Conservation (phyloP, 2,329 filamentous ascomycete species). For the Pseudogymnoascus sp. region DNA sequence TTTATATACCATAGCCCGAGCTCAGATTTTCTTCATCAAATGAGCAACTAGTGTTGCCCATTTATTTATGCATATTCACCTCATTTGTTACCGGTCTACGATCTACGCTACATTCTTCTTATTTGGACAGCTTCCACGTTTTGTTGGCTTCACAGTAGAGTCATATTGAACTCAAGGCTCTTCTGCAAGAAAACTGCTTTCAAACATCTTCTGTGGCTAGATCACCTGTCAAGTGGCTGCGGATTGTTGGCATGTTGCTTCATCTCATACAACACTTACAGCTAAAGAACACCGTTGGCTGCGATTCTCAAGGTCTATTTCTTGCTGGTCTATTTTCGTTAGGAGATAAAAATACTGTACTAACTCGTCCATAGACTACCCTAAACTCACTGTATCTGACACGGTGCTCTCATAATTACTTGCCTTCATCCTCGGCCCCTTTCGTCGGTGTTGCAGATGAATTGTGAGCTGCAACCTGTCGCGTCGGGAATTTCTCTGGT, state of each 20-base stretch:
- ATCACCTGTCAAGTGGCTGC: not conserved
- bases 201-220: not conserved
- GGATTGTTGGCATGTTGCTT: not conserved
- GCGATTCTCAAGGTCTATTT: not conserved
- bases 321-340: not conserved
- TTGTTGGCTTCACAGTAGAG: not conserved
- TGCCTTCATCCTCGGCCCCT: not conserved
- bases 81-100: not conserved
- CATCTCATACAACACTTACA: not conserved
- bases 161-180: not conserved
- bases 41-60: not conserved
- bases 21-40: not conserved
- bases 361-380: not conserved
- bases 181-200: not conserved
- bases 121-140: not conserved
- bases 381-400: not conserved
- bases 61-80: not conserved
- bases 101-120: not conserved
- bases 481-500: not conserved
- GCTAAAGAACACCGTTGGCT: not conserved
- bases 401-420: not conserved
- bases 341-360: not conserved
- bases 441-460: not conserved
- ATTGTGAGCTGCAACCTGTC: not conserved
- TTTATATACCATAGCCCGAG: not conserved